These are phyloP conservation scores for Xylaria sp. DNA, from an alignment of 2,329 filamentous ascomycete species.

Conservation along the genomic window DNA sequence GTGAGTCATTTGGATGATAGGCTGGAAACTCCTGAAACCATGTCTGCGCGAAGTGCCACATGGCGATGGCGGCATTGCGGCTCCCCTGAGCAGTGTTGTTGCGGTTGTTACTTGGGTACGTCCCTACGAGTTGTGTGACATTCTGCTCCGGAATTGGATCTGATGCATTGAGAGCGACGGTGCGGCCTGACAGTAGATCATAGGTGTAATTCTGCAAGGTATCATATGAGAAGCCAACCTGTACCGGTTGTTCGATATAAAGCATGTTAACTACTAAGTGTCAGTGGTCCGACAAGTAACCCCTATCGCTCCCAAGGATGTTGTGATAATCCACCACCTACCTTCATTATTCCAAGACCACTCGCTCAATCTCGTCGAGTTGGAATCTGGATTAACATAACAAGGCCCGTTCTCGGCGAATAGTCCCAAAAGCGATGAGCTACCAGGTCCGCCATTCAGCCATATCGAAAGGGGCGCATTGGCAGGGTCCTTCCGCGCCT, in stretches of 20 bases:
- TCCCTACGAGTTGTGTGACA: slow-evolving; percentile 59
- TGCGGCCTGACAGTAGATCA: slow-evolving; percentile 53
- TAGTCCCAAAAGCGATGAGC: slow-evolving; percentile 64
- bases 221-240: slow-evolving; percentile 72
- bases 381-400: slow-evolving; percentile 58
- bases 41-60: slow-evolving; percentile 71
- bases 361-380: slow-evolving; percentile 63
- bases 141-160: slow-evolving; percentile 53
- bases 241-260: slow-evolving; percentile 66
- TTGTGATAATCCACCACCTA: slow-evolving; percentile 25
- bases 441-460: slow-evolving; percentile 69
- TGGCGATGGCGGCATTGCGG: slow-evolving; percentile 61
- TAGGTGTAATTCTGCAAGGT: slow-evolving; percentile 66
- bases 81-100: slow-evolving; percentile 61
- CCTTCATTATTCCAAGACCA: slow-evolving; percentile 66
- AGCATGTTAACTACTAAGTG: slow-evolving; percentile 60
- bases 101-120: slow-evolving; percentile 63
- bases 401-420: slow-evolving; percentile 64
- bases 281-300: slow-evolving; percentile 22
- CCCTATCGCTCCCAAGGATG: not conserved
- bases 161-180: slow-evolving; percentile 51
- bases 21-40: slow-evolving; percentile 66
- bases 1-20: slow-evolving; percentile 69
- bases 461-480: slow-evolving; percentile 62
- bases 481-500: slow-evolving; percentile 48